Evolutionary conservation across 2,329 filamentous ascomycete species (phyloP), one percentile per base, ranked within the genome.

Genomic region (Microsporum ferrugineum): DNA sequence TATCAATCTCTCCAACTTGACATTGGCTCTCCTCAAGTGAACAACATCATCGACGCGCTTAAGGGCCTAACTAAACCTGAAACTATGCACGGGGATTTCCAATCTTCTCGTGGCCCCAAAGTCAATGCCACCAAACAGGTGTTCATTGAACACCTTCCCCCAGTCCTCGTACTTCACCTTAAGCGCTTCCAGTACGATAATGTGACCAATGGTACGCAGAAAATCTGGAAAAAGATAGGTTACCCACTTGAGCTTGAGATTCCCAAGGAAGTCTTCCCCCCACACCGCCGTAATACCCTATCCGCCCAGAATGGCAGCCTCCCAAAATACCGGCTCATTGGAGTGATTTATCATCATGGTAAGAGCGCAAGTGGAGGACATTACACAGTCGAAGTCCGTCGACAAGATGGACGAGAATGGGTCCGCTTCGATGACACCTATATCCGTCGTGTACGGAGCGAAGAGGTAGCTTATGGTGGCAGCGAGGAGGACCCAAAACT

Each of bases 161-260:
- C 91, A 0, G 89, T 97, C 2, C 82, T 99, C 10, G 95, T 97
- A 60, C 82, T 99, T 6, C 94, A 99, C 71, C 81, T 99, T 47
- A 99, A 99, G 77, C 89, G 94, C 51, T 99, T 99, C 80, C 90
- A 96, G 69, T 97, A 96, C 68, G 91, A 97, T 69, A 89, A 86
- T 63, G 84, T 87, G 62, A 88, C 87, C 5, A 79, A 78, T 51
- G 91, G 91, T 29, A 95, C 91, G 0, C 88, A 96, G 69, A 99
- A 99, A 79, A 95, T 97, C 65, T 96, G 92, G 89, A 99, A 97
- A 79, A 95, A 92, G 77, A 82, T 99, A 62, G 92, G 91, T 23
- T 99, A 99, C 70, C 94, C 94, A 0, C 79, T 99, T 33, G 91
- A 97, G 69, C 80, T 99, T 58, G 92, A 97, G 71, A 90, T 99